Conservation (phyloP, 108 stramenopile species). For the Aurantiochytrium sp. region DNA sequence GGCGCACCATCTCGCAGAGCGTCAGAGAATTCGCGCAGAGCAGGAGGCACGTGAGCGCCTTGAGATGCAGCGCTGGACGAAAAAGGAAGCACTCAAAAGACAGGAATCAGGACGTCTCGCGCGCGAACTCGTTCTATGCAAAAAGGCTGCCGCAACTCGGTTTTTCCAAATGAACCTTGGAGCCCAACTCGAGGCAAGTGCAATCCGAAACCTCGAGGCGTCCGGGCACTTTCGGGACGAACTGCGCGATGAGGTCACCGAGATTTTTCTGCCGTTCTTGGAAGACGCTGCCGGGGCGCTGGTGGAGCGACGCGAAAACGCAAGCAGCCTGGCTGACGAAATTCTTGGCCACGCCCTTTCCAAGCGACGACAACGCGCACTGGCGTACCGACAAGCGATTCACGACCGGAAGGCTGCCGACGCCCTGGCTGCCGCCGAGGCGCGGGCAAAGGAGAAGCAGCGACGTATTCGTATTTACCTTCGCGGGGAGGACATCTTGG, state of each 20-base stretch:
- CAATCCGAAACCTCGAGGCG: not conserved
- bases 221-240: not conserved
- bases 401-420: constrained; percentile 16
- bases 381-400: constrained; percentile 17
- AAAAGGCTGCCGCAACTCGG: constrained; percentile 11
- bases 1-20: not conserved
- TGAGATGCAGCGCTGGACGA: constrained; percentile 16
- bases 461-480: constrained; percentile 21
- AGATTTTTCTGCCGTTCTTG: not conserved
- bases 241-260: not conserved
- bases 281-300: not conserved
- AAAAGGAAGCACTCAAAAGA: constrained; percentile 15
- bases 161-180: not conserved
- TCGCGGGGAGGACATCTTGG: constrained; percentile 21
- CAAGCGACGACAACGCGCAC: not conserved
- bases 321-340: not conserved
- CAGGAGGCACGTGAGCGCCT: constrained; percentile 21
- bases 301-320: not conserved
- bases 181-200: not conserved
- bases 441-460: not conserved
- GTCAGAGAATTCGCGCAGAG: constrained; percentile 8
- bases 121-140: constrained; percentile 30
- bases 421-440: constrained; percentile 3
- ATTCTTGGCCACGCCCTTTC: constrained; percentile 24
- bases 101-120: not conserved